Evolutionary conservation across 2,329 filamentous ascomycete species (phyloP).

Genomic region (Trichophyton schoenleinii): DNA sequence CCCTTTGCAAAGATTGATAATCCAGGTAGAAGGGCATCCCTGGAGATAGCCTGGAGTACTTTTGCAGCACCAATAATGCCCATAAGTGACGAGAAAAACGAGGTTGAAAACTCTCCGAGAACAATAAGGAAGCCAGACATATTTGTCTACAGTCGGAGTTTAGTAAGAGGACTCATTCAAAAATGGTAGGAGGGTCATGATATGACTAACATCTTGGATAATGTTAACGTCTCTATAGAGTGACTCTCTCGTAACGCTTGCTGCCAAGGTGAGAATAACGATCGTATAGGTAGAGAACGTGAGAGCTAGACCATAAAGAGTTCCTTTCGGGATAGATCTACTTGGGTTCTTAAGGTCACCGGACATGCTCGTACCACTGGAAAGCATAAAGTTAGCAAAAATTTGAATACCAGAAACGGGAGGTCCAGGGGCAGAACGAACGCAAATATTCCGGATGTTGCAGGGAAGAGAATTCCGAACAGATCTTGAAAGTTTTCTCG

Average conservation of each 20-base stretch:
- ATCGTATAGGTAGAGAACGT: constrained; percentile 65
- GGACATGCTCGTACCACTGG: constrained; percentile 72
- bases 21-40: constrained; percentile 67
- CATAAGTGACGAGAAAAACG: constrained; percentile 77
- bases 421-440: constrained; percentile 21
- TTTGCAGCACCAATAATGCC: constrained; percentile 77
- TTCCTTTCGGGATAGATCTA: constrained; percentile 74
- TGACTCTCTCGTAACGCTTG: constrained; percentile 60
- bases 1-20: constrained; percentile 62
- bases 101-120: constrained; percentile 68
- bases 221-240: constrained; percentile 66
- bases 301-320: constrained; percentile 60
- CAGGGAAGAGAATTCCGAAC: constrained; percentile 76
- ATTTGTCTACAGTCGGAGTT: constrained; percentile 42
- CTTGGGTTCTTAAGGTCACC: constrained; percentile 73
- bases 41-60: constrained; percentile 67
- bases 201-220: constrained; percentile 50
- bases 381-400: constrained; percentile 32
- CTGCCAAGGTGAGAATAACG: constrained; percentile 66
- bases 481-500: constrained; percentile 64
- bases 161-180: not conserved
- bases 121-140: constrained; percentile 62
- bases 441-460: constrained; percentile 49
- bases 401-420: constrained; percentile 39
- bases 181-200: not conserved